phyloP scores from a whole-genome alignment of 305 asterid species.

The Solanum hybrid region DNA sequence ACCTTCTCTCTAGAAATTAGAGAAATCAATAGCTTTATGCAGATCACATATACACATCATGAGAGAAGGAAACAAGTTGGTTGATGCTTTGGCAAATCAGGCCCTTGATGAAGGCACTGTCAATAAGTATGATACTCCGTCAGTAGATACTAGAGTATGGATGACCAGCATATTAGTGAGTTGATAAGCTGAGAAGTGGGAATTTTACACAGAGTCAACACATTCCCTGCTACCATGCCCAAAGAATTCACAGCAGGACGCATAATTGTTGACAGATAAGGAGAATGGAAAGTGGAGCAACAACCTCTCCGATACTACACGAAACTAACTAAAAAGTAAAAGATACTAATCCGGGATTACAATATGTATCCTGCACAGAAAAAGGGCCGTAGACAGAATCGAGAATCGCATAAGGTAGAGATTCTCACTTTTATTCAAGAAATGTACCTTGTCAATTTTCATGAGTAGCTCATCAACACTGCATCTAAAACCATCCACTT shows the following conservation, averaged over 20 bases:
- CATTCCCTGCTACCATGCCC: background rate
- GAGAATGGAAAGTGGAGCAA: background rate
- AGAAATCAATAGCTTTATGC: background rate
- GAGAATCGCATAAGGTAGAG: background rate
- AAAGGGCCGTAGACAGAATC: background rate
- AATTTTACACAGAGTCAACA: background rate
- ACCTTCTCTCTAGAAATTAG: background rate
- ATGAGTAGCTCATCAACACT: constrained; percentile 46
- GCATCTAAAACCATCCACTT: constrained; percentile 32
- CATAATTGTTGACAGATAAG: background rate
- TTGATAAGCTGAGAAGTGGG: background rate
- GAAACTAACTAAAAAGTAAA: background rate
- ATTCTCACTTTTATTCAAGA: background rate
- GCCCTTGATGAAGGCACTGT: background rate
- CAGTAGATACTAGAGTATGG: background rate
- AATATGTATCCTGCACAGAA: background rate
- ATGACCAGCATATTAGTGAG: background rate
- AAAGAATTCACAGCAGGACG: background rate
- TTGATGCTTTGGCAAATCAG: background rate
- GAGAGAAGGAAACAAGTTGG: background rate
- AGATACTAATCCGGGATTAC: background rate
- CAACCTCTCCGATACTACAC: background rate
- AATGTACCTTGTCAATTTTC: constrained; percentile 49
- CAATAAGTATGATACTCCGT: background rate
- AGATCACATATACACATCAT: background rate